Conservation (phyloP, 2,329 filamentous ascomycete species). For the Grosmannia clavigera region DNA sequence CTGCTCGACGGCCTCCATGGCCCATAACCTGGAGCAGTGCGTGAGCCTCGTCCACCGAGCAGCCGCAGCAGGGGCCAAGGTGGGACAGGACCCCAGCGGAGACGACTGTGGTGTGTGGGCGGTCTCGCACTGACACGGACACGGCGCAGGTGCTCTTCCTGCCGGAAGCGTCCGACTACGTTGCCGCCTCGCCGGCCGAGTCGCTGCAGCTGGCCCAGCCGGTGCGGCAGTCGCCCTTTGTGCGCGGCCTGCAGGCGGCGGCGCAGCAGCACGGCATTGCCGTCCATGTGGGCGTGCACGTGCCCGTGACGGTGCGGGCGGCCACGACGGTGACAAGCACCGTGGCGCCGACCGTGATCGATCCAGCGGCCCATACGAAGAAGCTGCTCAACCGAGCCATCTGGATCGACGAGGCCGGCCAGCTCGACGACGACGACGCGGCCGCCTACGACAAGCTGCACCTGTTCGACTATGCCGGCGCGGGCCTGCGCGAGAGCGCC, state of each 20-base stretch:
- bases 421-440: slow-evolving; percentile 18
- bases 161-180: slow-evolving; percentile 86
- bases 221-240: slow-evolving; percentile 55
- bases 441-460: slow-evolving; percentile 74
- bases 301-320: slow-evolving; percentile 40
- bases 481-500: slow-evolving; percentile 29
- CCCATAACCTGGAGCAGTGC: slow-evolving; percentile 71
- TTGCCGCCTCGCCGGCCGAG: slow-evolving; percentile 55
- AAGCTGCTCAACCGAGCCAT: slow-evolving; percentile 41
- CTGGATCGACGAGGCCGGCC: slow-evolving; percentile 34
- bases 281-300: slow-evolving; percentile 82
- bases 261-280: slow-evolving; percentile 52
- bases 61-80: slow-evolving; percentile 52
- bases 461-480: slow-evolving; percentile 60
- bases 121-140: no score
- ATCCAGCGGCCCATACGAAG: slow-evolving; percentile 21
- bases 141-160: slow-evolving; percentile 65
- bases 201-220: slow-evolving; percentile 60
- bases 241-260: slow-evolving; percentile 58
- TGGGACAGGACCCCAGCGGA: no score
- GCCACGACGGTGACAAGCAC: slow-evolving; percentile 16
- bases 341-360: slow-evolving; percentile 16
- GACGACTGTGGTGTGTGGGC: no score
- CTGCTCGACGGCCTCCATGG: slow-evolving; percentile 68
- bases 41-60: slow-evolving; percentile 60